Base-by-base conservation (phyloP, 108 stramenopile genomes). In the Conticribra weissflogii region DNA sequence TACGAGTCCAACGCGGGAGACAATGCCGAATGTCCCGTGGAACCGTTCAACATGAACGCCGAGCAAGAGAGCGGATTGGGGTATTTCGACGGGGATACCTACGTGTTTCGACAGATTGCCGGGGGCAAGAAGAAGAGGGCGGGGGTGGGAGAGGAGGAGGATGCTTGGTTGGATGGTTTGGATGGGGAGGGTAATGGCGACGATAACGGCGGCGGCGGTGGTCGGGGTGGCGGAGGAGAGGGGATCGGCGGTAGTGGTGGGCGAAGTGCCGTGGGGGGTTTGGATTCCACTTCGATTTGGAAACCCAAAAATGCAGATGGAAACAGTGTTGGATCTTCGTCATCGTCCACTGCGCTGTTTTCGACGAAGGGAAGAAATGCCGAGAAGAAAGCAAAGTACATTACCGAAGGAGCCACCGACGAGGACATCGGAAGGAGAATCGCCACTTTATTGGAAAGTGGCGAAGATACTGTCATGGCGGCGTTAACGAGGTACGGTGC, bases 11-110 rank as follows among this genome's bases (percentile, higher is more conserved):
- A 81, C 49, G 80, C 76, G 2, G 70, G 75, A 3, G 63, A 49
- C 2, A 78, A 78, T 34, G 80, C 76, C 17, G 47, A 44, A 0
- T 79, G 81, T 56, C 85, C 85, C 9, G 75, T 94, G 21, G 93
- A 94, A 77, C 89, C 93, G 3, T 94, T 94, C 76, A 85, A 94
- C 59, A 89, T 94, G 88, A 72, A 88, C 29, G 68, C 86, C 21
- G 93, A 94, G 65, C 61, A 79, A 46, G 81, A 85, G n/a, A 81
- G 91, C 54, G 93, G 93, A 8, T 78, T 72, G 54, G 92, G 92
- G 30, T 93, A 84, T 61, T 93, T 93, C 66, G 92, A 89, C 41
- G 92, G 92, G 24, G 92, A 90, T 66, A 93, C 92, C 8, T 93
- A 93, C 52, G 76, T 93, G 24, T 93, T 90, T 74, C 86, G 92